phyloP scores from a whole-genome alignment of 352 stramenopile genomes.

The Pythium oligandrum region DNA sequence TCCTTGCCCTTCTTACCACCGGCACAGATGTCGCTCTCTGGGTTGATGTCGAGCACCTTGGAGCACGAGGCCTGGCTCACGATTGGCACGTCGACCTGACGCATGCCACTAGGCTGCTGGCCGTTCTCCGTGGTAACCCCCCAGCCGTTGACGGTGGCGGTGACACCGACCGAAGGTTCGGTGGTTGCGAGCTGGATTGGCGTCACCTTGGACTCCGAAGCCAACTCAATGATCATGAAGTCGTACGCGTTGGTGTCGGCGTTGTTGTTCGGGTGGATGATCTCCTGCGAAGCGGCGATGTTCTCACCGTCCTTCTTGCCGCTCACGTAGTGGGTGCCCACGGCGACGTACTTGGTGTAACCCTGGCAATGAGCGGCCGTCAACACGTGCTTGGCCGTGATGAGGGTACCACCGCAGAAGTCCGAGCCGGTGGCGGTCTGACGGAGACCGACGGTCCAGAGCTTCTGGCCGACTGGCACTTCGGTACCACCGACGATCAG shows the following conservation, averaged over 20 bases:
- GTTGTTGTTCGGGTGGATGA: slow-evolving; percentile 12
- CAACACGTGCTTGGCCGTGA: slow-evolving; percentile 20
- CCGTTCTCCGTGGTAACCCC: background rate
- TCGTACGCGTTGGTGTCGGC: slow-evolving; percentile 8
- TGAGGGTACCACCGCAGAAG: slow-evolving; percentile 20
- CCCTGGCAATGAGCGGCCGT: slow-evolving; percentile 6
- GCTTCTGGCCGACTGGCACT: slow-evolving; percentile 39
- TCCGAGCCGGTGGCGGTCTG: slow-evolving; percentile 19
- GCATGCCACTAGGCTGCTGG: slow-evolving; percentile 20
- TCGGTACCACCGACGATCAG: slow-evolving; percentile 36
- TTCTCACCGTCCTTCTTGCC: slow-evolving; percentile 8
- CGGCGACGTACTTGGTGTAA: slow-evolving; percentile 4
- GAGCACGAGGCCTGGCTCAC: background rate
- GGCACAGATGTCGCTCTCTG: too few species aligned
- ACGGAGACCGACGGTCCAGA: slow-evolving; percentile 43
- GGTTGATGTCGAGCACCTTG: too few species aligned
- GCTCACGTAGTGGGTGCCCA: slow-evolving; percentile 15
- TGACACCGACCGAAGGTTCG: slow-evolving; percentile 1
- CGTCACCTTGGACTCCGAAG: background rate
- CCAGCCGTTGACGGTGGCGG: slow-evolving; percentile 11
- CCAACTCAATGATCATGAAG: slow-evolving; percentile 18
- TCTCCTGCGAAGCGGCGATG: slow-evolving; percentile 7
- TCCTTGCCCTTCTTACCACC: too few species aligned
- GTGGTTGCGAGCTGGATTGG: slow-evolving; percentile 2
- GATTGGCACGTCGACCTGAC: slow-evolving; percentile 28